phyloP scores from a whole-genome alignment of 2,329 filamentous ascomycete genomes.

The Aspergillus costaricaensis region DNA sequence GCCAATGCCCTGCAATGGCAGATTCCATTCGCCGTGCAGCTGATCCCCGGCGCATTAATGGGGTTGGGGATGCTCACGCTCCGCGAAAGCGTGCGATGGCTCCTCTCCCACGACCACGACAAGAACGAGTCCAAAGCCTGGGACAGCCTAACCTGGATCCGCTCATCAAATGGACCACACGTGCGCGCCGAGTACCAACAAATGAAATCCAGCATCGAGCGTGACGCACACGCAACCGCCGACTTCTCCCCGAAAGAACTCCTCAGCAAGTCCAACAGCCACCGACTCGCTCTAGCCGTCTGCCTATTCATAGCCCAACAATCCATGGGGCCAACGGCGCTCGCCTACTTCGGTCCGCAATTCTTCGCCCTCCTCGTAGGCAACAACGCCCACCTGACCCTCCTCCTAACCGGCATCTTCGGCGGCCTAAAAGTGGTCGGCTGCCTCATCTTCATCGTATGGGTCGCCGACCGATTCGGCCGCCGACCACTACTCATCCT shows the following conservation, averaged over 20 bases:
- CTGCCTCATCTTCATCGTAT: constrained; percentile 55
- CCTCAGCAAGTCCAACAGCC: constrained; percentile 49
- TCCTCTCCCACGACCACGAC: constrained; percentile 47
- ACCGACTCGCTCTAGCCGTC: constrained; percentile 47
- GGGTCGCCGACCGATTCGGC: constrained; percentile 55
- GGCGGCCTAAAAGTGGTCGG: constrained; percentile 56
- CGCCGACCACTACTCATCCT: constrained; percentile 54
- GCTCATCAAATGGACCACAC: constrained; percentile 44
- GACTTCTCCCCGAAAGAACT: constrained; percentile 49
- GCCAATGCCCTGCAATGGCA: constrained; percentile 53
- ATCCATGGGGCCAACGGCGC: constrained; percentile 56
- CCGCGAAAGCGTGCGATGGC: constrained; percentile 55
- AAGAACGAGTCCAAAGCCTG: constrained; percentile 45
- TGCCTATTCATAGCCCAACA: constrained; percentile 56
- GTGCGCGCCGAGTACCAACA: constrained; percentile 52
- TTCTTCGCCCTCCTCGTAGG: constrained; percentile 57
- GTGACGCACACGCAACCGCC: constrained; percentile 49
- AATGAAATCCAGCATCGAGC: constrained; percentile 51
- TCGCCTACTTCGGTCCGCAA: constrained; percentile 58
- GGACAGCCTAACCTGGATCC: constrained; percentile 54
- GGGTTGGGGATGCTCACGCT: constrained; percentile 53
- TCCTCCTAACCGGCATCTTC: constrained; percentile 57
- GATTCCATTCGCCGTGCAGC: constrained; percentile 56
- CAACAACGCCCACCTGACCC: constrained; percentile 45
- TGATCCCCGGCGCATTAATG: constrained; percentile 51